Base-by-base conservation (phyloP, 2,329 filamentous ascomycete genomes). In the Claviceps spartinae region DNA sequence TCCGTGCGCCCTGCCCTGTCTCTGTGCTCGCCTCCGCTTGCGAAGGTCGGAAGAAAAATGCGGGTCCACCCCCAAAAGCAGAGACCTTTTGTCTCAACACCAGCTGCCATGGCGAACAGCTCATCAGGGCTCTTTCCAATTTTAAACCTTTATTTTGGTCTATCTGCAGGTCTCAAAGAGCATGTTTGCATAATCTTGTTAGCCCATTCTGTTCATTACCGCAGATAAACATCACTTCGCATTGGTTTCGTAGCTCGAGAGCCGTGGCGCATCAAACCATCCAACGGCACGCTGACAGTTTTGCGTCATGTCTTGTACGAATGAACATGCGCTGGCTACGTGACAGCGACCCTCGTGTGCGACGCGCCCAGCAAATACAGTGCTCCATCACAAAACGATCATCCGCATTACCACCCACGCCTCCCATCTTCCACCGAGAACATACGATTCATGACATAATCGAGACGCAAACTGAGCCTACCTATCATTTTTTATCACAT, bases 41-140 rank as follows among this genome's bases (percentile, higher is more conserved):
- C 51, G 26, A 48, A 41, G 47, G 44, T 53, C 54, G 55, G 54
- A 53, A 52, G 47, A 48, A 38, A 54, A 52, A 45, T 40, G 8
- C 20, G 22, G 42, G 49, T 34, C 49, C 42, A 18, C 18, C 13
- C 20, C 30, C 30, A 34, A 34, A 34, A 30, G 42, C 5, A 45
- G 42, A 18, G 13, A 4, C 1, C 20, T 13, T 36, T 24, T 48
- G 47, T 48, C 22, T 20, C 18, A 48, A 40, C 34, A 38, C 14
- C 47, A 40, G 24, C 36, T 16, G 44, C 4, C 11, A 36, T 7
- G 46, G 20, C 20, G 43, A 26, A 26, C 43, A 26, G 43, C 22
- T 26, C 22, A 16, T 14, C 20, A 24, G 20, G 42, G 42, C 20
- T 24, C 18, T 43, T 24, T 45, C 24, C n/a, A 20, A 44, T 24